Conservation (phyloP, 169 alveolate genomes). For the Plasmodium vivax region DNA sequence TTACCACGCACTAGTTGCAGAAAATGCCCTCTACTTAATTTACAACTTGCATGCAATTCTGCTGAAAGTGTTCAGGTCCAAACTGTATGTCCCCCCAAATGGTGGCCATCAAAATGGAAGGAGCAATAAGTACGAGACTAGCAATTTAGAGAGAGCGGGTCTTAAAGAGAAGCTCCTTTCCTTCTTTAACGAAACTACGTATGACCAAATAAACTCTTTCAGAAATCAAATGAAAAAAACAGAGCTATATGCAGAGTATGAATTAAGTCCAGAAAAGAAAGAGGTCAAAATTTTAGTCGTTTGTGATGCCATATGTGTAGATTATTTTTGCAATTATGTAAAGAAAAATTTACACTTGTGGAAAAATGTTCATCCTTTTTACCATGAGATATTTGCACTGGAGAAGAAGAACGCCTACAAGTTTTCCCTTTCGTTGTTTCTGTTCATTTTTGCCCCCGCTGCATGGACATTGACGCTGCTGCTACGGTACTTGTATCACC, state of each 20-base stretch:
- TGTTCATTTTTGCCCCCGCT: conserved; percentile 61
- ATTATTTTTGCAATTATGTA: conserved; percentile 49
- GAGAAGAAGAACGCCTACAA: conserved; percentile 67
- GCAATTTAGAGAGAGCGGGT: not conserved
- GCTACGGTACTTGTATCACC: conserved; percentile 26
- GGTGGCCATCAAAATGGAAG: not conserved
- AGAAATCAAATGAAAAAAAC: conserved; percentile 38
- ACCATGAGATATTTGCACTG: conserved; percentile 52
- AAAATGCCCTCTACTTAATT: conserved; percentile 63
- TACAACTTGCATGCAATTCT: conserved; percentile 66
- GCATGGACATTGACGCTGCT: conserved; percentile 66
- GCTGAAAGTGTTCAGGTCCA: conserved; percentile 30
- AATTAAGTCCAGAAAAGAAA: conserved; percentile 33
- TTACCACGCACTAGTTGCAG: conserved; percentile 57
- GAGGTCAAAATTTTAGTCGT: conserved; percentile 58
- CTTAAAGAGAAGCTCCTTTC: conserved; percentile 9
- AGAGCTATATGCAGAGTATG: conserved; percentile 48
- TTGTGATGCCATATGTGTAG: conserved; percentile 74
- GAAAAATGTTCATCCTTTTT: conserved; percentile 47
- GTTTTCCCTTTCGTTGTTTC: conserved; percentile 39
- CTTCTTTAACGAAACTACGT: conserved; percentile 69
- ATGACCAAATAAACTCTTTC: conserved; percentile 56
- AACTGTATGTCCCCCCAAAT: conserved; percentile 24
- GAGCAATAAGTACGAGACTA: not conserved
- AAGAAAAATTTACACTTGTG: conserved; percentile 26